Evolutionary conservation across 495 filamentous ascomycete genomes (phyloP), one percentile per base, ranked within the genome.

Genomic region (Penicillium atrosanguineum): DNA sequence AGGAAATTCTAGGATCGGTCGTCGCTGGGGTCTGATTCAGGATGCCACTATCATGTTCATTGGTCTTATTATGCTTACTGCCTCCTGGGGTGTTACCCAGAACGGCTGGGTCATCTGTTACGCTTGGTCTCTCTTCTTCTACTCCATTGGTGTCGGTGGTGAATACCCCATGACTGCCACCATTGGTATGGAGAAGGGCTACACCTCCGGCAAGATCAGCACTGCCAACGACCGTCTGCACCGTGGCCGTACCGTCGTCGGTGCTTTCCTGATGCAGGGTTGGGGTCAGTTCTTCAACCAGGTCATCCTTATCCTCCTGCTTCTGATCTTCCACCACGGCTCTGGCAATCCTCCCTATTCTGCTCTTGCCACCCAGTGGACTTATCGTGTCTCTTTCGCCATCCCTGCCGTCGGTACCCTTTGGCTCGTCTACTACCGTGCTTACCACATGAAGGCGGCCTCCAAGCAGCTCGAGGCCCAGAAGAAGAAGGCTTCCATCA

Each of bases 111-210:
- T 96, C 45, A 90, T 93, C 68, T 93, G 89, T 77, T 96, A 95
- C 64, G 86, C 84, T 52, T 92, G 87, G 85, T 86, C 88, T 25
- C 77, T 96, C 19, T 94, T 94, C 75, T 84, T 96, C 72, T 96
- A 95, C 68, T 84, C 87, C 53, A 81, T 95, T 57, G 91, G 91
- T 62, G 90, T 96, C 43, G 91, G 90, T 56, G 91, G 90, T 53
- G 91, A 95, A 74, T 96, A 96, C 64, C 91, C 91, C 39, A 96
- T 95, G 79, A 95, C 91, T 20, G 91, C 91, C 12, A 95, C 90
- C 14, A 88, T 87, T 21, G 89, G 90, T 48, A 94, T 95, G 87
- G 91, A 96, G 70, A 91, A 91, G 62, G 87, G 88, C 18, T 84
- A 90, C 41, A 82, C 86, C 16, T 85, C 89, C 28, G 91, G 91